Conservation (phyloP, 1,284 basidiomycete genomes). For the Cryptococcus maquisensis region DNA sequence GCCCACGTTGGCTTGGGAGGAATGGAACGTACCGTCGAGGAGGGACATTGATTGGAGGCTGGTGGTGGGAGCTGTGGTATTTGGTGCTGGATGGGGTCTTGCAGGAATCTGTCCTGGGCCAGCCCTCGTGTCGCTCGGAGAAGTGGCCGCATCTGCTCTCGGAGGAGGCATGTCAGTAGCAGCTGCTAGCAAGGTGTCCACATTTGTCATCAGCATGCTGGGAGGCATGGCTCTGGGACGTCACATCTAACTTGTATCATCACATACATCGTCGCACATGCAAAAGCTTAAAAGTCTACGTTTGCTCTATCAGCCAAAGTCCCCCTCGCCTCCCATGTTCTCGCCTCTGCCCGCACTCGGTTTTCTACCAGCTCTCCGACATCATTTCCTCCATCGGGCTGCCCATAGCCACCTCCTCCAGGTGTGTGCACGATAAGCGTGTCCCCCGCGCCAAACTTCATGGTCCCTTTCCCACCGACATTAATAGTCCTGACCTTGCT, state of each 20-base stretch:
- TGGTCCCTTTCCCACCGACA: slow-evolving; percentile 85
- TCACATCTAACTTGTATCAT: too few species aligned
- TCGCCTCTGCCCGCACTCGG: slow-evolving; percentile 1
- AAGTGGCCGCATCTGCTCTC: too few species aligned
- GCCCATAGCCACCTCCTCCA: slow-evolving; percentile 42
- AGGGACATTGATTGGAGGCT: slow-evolving; percentile 54
- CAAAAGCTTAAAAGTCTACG: slow-evolving; percentile 8
- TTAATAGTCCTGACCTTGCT: slow-evolving; percentile 65
- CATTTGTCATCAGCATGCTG: too few species aligned
- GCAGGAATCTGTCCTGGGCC: slow-evolving; percentile 59
- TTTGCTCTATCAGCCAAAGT: slow-evolving; percentile 15
- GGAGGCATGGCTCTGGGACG: too few species aligned
- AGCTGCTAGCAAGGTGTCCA: too few species aligned
- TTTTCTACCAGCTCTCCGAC: slow-evolving; percentile 4
- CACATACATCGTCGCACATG: background rate
- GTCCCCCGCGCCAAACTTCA: slow-evolving; percentile 45
- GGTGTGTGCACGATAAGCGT: slow-evolving; percentile 32
- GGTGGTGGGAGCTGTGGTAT: slow-evolving; percentile 57
- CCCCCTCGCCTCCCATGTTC: slow-evolving; percentile 14
- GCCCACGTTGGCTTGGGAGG: slow-evolving; percentile 27
- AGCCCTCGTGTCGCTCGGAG: slow-evolving; percentile 23
- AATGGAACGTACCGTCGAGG: slow-evolving; percentile 35
- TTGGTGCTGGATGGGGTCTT: slow-evolving; percentile 66
- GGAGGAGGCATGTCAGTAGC: too few species aligned
- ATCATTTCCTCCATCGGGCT: slow-evolving; percentile 55